Base-by-base conservation (phyloP, 768 basidiomycete species). In the Rhizopogon salebrosus region DNA sequence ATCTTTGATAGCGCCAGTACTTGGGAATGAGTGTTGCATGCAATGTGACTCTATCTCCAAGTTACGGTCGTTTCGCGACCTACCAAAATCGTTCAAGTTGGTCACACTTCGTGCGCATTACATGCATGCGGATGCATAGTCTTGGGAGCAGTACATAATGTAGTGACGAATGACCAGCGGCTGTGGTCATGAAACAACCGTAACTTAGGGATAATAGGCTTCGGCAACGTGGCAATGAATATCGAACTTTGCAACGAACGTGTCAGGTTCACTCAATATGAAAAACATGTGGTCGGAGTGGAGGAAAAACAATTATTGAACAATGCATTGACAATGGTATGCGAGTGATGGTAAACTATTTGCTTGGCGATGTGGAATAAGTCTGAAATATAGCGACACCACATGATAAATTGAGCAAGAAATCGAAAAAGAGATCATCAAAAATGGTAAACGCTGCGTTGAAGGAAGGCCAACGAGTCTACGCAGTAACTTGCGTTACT, bases 331-430 rank as follows among this genome's bases (percentile, higher is more conserved):
- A 20, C 43, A 27, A 43, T 41, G 27, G 35, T 40, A 7, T 40
- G 37, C 23, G 53, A 34, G 11, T 34, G 3, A 13, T 24, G 53
- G 57, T 39, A 37, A 34, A 40, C 22, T 26, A n/a, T 54, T 56
- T 51, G 52, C 43, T 18, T 63, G 51, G 2, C 38, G 46, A 35
- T 60, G 68, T 63, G 66, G 66, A 58, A 64, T 62, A 55, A 59
- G 64, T 64, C 59, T 54, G 57, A 70, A 69, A 68, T 66, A 70
- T 64, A 57, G 55, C 54, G 64, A 68, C 64, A 68, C 66, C 64
- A 70, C 68, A 45, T 45, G 37, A 35, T 37, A 57, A 36, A 1
- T 40, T 51, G 46, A 43, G 6, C 6, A n/a, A 20, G n/a, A 41
- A 23, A 4, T 36, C 1, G 2, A n/a, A 35, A 29, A 14, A 14